phyloP scores from a whole-genome alignment of 148 eudicot genomes.

The Rhododendron kiyosumense region DNA sequence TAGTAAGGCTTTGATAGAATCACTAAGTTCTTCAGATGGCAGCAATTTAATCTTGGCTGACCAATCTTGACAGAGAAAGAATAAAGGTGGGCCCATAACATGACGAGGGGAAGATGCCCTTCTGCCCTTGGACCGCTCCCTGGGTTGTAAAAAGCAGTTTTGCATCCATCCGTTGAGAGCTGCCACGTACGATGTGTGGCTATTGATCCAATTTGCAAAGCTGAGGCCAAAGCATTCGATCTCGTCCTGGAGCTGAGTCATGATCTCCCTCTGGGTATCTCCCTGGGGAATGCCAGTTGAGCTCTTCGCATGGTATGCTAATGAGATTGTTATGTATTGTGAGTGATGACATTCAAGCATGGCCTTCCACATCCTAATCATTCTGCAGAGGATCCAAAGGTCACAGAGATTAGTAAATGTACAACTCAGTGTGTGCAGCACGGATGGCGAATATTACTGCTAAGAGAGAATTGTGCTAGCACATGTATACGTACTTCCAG shows the following conservation, averaged over 20 bases:
- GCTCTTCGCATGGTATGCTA: constrained; percentile 78
- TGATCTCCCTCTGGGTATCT: constrained; percentile 54
- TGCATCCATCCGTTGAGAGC: constrained; percentile 88
- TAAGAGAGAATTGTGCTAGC: neutral
- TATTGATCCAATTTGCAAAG: constrained; percentile 79
- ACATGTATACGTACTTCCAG: neutral
- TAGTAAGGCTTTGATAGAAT: constrained; percentile 63
- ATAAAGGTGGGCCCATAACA: constrained; percentile 72
- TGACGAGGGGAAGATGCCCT: constrained; percentile 75
- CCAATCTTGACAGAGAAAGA: constrained; percentile 82
- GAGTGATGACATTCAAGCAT: constrained; percentile 97
- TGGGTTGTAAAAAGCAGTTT: constrained; percentile 69
- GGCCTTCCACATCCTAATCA: constrained; percentile 92
- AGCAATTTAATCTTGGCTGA: constrained; percentile 59
- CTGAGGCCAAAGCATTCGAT: constrained; percentile 92
- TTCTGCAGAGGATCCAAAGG: constrained; percentile 38
- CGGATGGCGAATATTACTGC: neutral
- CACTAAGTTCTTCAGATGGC: constrained; percentile 73
- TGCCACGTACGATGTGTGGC: constrained; percentile 73
- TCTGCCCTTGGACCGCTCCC: constrained; percentile 56
- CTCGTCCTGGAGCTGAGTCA: constrained; percentile 66
- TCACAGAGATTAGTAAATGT: neutral
- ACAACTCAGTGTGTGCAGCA: neutral
- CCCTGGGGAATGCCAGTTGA: constrained; percentile 35
- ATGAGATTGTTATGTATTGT: constrained; percentile 87